Base-by-base conservation (phyloP, 139 green algal species). In the Monoraphidium neglectum region DNA sequence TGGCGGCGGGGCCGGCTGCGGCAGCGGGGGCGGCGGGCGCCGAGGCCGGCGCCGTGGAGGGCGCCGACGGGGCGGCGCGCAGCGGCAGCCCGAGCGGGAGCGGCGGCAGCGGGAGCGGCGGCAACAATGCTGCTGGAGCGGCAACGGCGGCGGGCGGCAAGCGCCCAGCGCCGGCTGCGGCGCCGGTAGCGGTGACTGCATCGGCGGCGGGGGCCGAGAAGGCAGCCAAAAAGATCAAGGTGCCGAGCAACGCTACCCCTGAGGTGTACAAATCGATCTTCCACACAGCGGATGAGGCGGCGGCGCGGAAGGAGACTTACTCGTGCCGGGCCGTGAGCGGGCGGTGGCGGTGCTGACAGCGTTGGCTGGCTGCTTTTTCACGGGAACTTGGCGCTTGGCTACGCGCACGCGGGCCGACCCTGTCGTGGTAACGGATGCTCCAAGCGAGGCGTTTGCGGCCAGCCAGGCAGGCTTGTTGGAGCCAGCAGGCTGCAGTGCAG, bases 291-390 rank as follows among this genome's bases (percentile, higher is more conserved):
- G 40, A 75, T 33, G 36, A 28, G 24, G 56, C 56, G 24, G 24
- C 63, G 36, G 66, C 81, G 46, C 36, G 60, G 15, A 89, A 84
- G 70, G 84, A 89, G 70, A 89, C 84, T 15, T 89, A 69, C 74
- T 80, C 59, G 38, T 86, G 80, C 63, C 64, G 84, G 23, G 65
- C 74, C 1, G 57, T 77, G 13, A 66, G 49, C 15, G 79, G 79
- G 0, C 74, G 80, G 43, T 51, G 43, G 43, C 43, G 43, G 43
- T 51, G 43, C 43, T 51, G 12, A 12, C 43, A 12, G 8, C 8
- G 43, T 51, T 12, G 8, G 43, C 12, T 51, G 43, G 8, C 43
- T 12, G 43, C 43, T 8, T 51, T 12, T 51, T 51, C 43, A 8
- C 43, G 8, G 8, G n/a, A n/a, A n/a, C n/a, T n/a, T n/a, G n/a